Conservation (phyloP, 2,329 filamentous ascomycete genomes). For the Ascochyta rabiei region DNA sequence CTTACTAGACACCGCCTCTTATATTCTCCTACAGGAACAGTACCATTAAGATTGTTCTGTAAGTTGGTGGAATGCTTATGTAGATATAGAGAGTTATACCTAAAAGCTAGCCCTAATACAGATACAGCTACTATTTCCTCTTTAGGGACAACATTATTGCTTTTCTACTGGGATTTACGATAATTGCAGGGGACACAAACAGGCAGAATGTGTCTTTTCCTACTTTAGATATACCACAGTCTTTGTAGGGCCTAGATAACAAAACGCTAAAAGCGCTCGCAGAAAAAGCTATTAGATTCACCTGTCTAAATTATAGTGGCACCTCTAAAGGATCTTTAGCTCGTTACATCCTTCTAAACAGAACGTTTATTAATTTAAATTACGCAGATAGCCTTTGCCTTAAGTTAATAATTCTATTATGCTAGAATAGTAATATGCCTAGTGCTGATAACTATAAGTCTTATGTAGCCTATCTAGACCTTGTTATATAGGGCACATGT, state of each 20-base stretch:
- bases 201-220: conserved; percentile 64
- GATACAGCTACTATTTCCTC: conserved; percentile 76
- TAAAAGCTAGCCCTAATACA: conserved; percentile 12
- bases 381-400: neutral
- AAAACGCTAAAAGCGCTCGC: conserved; percentile 17
- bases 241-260: conserved; percentile 11
- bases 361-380: neutral
- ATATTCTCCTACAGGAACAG: conserved; percentile 77
- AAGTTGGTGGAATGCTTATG: conserved; percentile 84
- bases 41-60: conserved; percentile 69
- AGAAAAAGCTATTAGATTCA: conserved; percentile 23
- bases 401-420: neutral
- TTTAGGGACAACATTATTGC: conserved; percentile 68
- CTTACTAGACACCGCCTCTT: conserved; percentile 79
- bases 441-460: neutral
- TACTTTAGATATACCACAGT: neutral
- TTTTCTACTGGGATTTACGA: conserved; percentile 78
- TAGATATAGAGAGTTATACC: conserved; percentile 57
- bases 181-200: conserved; percentile 51
- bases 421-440: neutral
- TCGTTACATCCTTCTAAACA: neutral
- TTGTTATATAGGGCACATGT: neutral
- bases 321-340: conserved; percentile 27
- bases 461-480: neutral
- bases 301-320: conserved; percentile 18